Conservation (phyloP, 2,329 filamentous ascomycete genomes). For the Xylaria sp. region DNA sequence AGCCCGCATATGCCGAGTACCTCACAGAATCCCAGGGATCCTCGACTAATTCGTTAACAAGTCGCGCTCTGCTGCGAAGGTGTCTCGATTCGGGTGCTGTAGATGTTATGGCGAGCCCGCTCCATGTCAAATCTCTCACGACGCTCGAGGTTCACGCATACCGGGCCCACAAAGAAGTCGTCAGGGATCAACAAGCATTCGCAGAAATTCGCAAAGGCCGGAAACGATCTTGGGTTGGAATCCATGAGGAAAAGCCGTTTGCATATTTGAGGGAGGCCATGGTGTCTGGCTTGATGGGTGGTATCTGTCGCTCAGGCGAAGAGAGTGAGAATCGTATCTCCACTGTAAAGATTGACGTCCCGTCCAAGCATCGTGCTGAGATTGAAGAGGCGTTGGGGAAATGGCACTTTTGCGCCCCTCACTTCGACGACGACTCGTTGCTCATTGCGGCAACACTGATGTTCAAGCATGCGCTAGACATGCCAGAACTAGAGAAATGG, state of each 20-base stretch:
- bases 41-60: conserved; percentile 52
- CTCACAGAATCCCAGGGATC: conserved; percentile 40
- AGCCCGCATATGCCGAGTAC: conserved; percentile 43
- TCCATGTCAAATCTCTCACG: conserved; percentile 77
- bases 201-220: conserved; percentile 77
- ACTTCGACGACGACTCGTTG: conserved; percentile 89
- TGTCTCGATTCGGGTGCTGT: conserved; percentile 88
- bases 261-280: conserved; percentile 91
- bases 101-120: conserved; percentile 84
- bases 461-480: conserved; percentile 85
- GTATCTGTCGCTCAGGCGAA: conserved; percentile 79
- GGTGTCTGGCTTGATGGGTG: conserved; percentile 90
- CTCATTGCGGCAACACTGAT: conserved; percentile 86
- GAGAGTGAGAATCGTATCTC: conserved; percentile 70
- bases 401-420: conserved; percentile 91
- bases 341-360: conserved; percentile 74
- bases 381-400: conserved; percentile 76
- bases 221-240: conserved; percentile 91
- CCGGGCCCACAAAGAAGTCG: conserved; percentile 79
- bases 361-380: conserved; percentile 69
- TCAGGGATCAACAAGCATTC: conserved; percentile 76
- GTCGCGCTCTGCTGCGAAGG: conserved; percentile 66
- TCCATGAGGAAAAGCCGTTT: conserved; percentile 86
- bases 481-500: conserved; percentile 85
- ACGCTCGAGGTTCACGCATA: conserved; percentile 86